A percentile compares a stretch with the other conserved stretches of the same genome.
phyloP scores from a whole-genome alignment of 2,329 filamentous ascomycete species.

The Dactylella cylindrospora region DNA sequence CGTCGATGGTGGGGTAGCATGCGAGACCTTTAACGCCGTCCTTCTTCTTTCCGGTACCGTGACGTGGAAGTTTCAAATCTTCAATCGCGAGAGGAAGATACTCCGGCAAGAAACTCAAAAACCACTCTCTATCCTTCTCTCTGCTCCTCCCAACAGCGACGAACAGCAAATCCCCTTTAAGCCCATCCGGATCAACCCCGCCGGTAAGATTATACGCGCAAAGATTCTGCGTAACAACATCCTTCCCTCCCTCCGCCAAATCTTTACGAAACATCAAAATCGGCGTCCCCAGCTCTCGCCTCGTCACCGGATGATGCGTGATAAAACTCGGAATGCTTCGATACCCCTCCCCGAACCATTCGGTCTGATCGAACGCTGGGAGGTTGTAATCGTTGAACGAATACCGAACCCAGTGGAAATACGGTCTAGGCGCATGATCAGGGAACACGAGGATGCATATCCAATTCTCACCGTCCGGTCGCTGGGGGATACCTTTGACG shows the following conservation, averaged over 20 bases:
- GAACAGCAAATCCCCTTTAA: slow-evolving; percentile 2
- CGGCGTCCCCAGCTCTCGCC: neutral
- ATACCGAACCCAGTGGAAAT: slow-evolving; percentile 16
- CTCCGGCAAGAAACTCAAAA: slow-evolving; percentile 16
- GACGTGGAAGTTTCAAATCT: slow-evolving; percentile 3
- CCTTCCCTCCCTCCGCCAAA: neutral
- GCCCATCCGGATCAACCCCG: neutral
- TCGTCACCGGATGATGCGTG: slow-evolving; percentile 16
- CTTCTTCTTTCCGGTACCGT: neutral
- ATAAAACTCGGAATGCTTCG: slow-evolving; percentile 4
- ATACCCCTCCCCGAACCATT: slow-evolving; percentile 6
- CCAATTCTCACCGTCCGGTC: neutral
- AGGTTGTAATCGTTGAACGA: slow-evolving; percentile 9
- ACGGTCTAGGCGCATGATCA: slow-evolving; percentile 12
- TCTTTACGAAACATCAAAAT: slow-evolving; percentile 9
- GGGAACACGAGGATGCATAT: slow-evolving; percentile 21
- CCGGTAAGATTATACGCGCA: slow-evolving; percentile 20
- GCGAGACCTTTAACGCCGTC: slow-evolving; percentile 6
- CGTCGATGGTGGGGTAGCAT: neutral
- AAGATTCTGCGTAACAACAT: slow-evolving; percentile 1
- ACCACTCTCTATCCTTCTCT: slow-evolving; percentile 2
- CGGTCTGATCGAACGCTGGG: slow-evolving; percentile 20
- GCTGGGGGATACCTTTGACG: neutral
- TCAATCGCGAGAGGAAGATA: slow-evolving; percentile 13
- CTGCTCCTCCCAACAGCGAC: neutral